Evolutionary conservation across 2,329 filamentous ascomycete species (phyloP).

Genomic region (Nectriaceae sp.): DNA sequence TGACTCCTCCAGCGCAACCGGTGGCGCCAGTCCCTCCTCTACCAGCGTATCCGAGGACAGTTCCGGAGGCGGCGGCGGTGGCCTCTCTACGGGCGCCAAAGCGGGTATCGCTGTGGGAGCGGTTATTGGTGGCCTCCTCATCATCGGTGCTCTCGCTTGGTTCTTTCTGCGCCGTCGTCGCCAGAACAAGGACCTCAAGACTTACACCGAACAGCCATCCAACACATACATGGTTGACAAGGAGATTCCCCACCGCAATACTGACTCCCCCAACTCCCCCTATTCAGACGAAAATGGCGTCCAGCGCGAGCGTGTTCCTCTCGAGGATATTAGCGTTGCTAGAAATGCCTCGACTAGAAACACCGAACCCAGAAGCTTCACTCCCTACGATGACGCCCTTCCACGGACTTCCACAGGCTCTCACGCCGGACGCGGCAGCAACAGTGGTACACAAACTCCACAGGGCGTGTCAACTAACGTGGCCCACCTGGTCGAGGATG

Average conservation of each 20-base stretch:
- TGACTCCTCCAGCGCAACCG: background rate
- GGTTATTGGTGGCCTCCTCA: slow-evolving; percentile 38
- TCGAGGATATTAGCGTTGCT: slow-evolving; percentile 11
- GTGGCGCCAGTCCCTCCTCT: background rate
- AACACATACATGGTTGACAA: slow-evolving; percentile 49
- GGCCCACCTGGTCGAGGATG: slow-evolving; percentile 59
- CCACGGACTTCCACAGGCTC: slow-evolving; percentile 20
- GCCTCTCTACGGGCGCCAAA: slow-evolving; percentile 45
- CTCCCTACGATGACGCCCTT: slow-evolving; percentile 8
- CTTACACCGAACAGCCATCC: slow-evolving; percentile 27
- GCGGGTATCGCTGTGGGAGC: slow-evolving; percentile 50
- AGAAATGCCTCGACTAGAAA: background rate
- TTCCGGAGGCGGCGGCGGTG: slow-evolving; percentile 18
- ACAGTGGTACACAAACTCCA: slow-evolving; percentile 25
- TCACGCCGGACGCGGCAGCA: slow-evolving; percentile 11
- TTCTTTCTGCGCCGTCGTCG: slow-evolving; percentile 46
- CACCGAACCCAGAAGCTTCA: slow-evolving; percentile 1
- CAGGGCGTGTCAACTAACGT: slow-evolving; percentile 41
- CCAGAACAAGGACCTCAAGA: slow-evolving; percentile 22
- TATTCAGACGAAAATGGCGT: slow-evolving; percentile 43
- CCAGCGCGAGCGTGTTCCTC: slow-evolving; percentile 29
- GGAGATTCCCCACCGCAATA: slow-evolving; percentile 40
- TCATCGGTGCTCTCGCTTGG: slow-evolving; percentile 43
- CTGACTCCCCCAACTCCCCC: slow-evolving; percentile 43
- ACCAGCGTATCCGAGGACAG: background rate